Evolutionary conservation across 768 basidiomycete genomes (phyloP).

Genomic region (Fomitopsis pulvina): DNA sequence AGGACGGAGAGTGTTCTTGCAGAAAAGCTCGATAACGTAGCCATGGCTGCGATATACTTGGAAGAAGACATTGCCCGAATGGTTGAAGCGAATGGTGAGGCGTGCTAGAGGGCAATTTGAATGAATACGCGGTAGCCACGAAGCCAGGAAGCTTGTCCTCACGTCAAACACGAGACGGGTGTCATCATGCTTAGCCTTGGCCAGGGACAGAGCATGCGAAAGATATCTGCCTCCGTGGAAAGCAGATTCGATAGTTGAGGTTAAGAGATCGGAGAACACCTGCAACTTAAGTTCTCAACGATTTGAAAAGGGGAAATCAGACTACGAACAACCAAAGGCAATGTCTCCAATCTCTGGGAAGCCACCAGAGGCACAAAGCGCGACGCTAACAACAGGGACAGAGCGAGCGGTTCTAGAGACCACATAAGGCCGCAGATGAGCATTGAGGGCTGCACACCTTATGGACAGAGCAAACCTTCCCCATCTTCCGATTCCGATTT

Average conservation of each 20-base stretch:
- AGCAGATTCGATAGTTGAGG: constrained; percentile 43
- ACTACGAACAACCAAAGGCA: constrained; percentile 44
- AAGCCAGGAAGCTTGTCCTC: too few species aligned
- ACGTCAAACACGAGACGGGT: constrained; percentile 14
- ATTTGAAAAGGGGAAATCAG: too few species aligned
- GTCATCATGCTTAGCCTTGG: constrained; percentile 13
- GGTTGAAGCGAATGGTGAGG: constrained; percentile 8
- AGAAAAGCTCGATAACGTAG: constrained; percentile 15
- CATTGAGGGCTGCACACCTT: neutral
- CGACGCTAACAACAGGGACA: constrained; percentile 42
- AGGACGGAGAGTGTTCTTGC: constrained; percentile 20
- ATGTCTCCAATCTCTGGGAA: constrained; percentile 46
- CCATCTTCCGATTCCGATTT: constrained; percentile 41
- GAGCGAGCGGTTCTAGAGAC: constrained; percentile 17
- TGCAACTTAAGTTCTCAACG: constrained; percentile 10
- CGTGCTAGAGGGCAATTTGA: constrained; percentile 1
- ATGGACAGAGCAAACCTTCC: constrained; percentile 21
- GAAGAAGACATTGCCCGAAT: constrained; percentile 16
- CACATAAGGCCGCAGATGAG: too few species aligned
- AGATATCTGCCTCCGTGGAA: constrained; percentile 55
- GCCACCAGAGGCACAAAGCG: constrained; percentile 54
- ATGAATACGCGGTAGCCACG: too few species aligned
- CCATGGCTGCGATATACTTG: constrained; percentile 19
- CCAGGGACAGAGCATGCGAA: constrained; percentile 18
- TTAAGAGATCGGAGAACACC: constrained; percentile 27